phyloP scores from a whole-genome alignment of 179 eudicot species.

The Spinacia oleracea region DNA sequence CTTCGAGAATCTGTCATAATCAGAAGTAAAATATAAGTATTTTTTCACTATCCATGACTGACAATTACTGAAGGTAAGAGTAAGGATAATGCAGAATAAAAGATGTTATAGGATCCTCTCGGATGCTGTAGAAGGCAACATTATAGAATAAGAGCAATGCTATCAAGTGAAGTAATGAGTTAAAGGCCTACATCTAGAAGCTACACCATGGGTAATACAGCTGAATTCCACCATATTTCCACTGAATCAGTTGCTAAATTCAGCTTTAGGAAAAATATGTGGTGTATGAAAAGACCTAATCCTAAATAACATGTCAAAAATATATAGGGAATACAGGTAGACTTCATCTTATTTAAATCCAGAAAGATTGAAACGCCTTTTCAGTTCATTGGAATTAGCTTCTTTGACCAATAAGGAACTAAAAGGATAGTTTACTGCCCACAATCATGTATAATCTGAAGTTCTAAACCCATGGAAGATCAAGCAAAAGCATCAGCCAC shows the following conservation, averaged over 20 bases:
- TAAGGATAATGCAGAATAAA: not conserved
- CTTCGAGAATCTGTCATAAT: slow-evolving; percentile 54
- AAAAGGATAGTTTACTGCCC: no score
- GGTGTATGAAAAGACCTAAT: not conserved
- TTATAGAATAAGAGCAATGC: not conserved
- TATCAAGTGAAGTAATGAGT: not conserved
- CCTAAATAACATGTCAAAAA: not conserved
- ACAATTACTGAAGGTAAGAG: no score
- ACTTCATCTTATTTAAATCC: no score
- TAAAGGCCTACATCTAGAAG: not conserved
- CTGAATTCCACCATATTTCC: not conserved
- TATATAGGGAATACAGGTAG: not conserved
- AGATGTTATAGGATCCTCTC: not conserved
- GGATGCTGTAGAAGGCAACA: not conserved
- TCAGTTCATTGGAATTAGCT: no score
- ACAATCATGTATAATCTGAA: no score
- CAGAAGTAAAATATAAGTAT: not conserved
- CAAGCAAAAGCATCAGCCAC: no score
- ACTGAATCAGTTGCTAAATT: no score
- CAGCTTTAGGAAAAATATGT: not conserved
- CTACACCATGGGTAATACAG: not conserved
- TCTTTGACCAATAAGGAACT: no score
- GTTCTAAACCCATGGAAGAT: no score
- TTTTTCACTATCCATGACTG: no score
- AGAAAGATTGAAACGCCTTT: no score